Evolutionary conservation across 306 rosid species (phyloP).

Genomic region (Pachyrhizus erosus): DNA sequence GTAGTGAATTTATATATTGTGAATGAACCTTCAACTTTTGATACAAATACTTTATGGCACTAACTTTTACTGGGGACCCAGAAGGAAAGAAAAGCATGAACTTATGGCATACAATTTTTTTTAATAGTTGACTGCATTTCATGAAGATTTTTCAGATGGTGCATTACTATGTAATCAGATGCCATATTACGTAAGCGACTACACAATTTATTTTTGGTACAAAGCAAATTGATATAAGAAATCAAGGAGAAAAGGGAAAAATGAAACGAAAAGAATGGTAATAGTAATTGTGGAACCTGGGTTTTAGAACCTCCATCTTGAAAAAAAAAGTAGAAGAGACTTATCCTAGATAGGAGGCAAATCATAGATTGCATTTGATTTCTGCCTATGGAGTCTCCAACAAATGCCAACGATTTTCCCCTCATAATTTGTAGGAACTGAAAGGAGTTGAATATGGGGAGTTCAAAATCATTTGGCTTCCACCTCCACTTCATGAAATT

Average conservation of each 20-base stretch:
- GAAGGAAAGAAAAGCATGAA: too few relatives aligned
- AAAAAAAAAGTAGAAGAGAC: not conserved
- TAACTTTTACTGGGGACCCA: too few relatives aligned
- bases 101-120: too few relatives aligned
- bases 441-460: conserved; percentile 77
- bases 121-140: too few relatives aligned
- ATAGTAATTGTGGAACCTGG: not conserved
- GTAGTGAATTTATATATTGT: not conserved
- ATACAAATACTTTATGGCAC: too few relatives aligned
- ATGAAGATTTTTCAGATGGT: too few relatives aligned
- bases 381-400: conserved; percentile 87
- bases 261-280: not conserved
- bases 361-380: conserved; percentile 85
- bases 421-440: conserved; percentile 73
- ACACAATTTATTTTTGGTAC: too few relatives aligned
- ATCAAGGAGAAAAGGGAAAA: too few relatives aligned
- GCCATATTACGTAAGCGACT: too few relatives aligned
- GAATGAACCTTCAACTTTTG: not conserved
- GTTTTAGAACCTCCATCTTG: not conserved
- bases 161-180: too few relatives aligned
- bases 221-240: too few relatives aligned
- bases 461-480: conserved; percentile 79
- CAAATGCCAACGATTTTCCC: conserved; percentile 82
- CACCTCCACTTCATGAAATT: conserved; percentile 87
- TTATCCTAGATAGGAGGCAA: conserved; percentile 63